Conservation (phyloP, 2,329 filamentous ascomycete genomes). For the Moelleriella libera region DNA sequence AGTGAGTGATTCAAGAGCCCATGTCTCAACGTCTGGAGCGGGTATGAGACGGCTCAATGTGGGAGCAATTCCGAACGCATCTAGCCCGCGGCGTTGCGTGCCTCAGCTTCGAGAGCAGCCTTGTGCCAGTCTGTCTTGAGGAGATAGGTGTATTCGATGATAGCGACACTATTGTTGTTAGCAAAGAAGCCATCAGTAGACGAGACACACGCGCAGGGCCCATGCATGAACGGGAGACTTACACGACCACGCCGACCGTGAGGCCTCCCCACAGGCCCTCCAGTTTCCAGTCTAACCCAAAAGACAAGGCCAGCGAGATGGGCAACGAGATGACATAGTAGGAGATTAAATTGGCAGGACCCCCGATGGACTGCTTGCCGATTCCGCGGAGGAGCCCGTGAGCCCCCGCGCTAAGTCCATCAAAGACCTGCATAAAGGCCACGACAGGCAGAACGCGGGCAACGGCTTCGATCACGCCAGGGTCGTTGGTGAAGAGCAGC, state of each 20-base stretch:
- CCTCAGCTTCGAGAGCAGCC: slow-evolving; percentile 37
- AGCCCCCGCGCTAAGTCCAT: slow-evolving; percentile 63
- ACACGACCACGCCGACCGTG: slow-evolving; percentile 54
- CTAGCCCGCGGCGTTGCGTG: slow-evolving; percentile 32
- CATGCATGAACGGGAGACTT: slow-evolving; percentile 15
- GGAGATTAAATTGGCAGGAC: slow-evolving; percentile 72
- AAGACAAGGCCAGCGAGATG: slow-evolving; percentile 64
- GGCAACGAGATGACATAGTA: slow-evolving; percentile 84
- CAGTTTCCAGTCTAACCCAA: slow-evolving; percentile 64
- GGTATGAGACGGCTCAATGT: too few relatives aligned
- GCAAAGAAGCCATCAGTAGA: neutral
- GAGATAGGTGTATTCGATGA: slow-evolving; percentile 39
- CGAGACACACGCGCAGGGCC: too few relatives aligned
- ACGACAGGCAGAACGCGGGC: slow-evolving; percentile 63
- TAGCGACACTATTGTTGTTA: slow-evolving; percentile 25
- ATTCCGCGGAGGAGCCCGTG: slow-evolving; percentile 79
- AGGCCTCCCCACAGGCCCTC: slow-evolving; percentile 72
- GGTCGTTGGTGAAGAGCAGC: slow-evolving; percentile 61
- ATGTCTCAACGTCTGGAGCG: too few relatives aligned
- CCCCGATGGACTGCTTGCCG: slow-evolving; percentile 78
- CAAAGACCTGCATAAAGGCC: slow-evolving; percentile 81
- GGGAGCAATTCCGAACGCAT: neutral
- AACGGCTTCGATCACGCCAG: slow-evolving; percentile 54
- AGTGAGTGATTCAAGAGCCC: neutral
- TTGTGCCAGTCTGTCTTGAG: slow-evolving; percentile 37